Evolutionary conservation across 306 rosid genomes (phyloP), one percentile per base, ranked within the genome.

Genomic region (Phaseolus lunatus): DNA sequence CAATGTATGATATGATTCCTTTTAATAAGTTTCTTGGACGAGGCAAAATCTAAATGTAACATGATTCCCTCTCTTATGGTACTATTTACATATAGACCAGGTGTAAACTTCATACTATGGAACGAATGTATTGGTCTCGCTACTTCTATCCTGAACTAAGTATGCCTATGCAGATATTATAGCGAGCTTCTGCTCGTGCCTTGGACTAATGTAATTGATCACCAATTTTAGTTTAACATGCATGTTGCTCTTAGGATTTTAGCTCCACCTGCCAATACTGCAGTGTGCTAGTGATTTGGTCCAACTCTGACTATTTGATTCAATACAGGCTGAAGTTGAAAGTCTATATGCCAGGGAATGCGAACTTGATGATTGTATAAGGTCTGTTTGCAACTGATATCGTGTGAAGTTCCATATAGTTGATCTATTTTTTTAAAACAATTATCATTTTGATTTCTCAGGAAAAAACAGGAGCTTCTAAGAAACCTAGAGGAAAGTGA

Each of bases 291-390:
- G 59, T 63, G 24, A 66, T 76, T 79, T 67, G 22, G 65, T 78
- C 56, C 47, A 70, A 69, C 82, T 73, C 73, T 61, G 29, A 66
- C 45, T 31, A 24, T 83, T 83, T 71, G 80, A 27, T 66, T 83
- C 71, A 22, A 85, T 83, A 50, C 92, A 93, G 98, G 90, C 82
- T 81, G 98, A 90, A 80, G 90, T 88, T 84, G 88, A 71, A 70
- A 84, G 80, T 75, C 81, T 89, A 67, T 81, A 65, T 79, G 89
- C 79, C 16, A 85, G 86, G 64, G 98, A 94, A 77, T 79, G 52
- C 74, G 80, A 70, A 76, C 87, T 94, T 65, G 96, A 91, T 35
- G 90, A 87, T 47, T 76, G 73, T 22, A 90, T 94, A 88, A 85
- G 94, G 98, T 94, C 72, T 62, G 98, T 94, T 73, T 62, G 80